Evolutionary conservation across 148 eudicot genomes (phyloP).

Genomic region (Gaultheria prostrata): DNA sequence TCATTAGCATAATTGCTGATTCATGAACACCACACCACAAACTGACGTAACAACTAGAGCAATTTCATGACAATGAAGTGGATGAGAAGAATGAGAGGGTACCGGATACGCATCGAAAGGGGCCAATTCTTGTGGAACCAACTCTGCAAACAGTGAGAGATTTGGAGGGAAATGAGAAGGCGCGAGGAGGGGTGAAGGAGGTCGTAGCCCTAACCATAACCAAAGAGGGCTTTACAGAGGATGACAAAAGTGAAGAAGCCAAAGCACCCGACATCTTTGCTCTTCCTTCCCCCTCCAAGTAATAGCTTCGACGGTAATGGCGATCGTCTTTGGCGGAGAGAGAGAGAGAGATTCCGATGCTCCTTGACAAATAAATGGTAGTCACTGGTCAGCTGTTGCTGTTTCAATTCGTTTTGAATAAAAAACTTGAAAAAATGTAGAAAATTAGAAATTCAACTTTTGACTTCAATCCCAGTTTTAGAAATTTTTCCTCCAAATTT

Average conservation of each 20-base stretch:
- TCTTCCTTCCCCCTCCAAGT: background rate
- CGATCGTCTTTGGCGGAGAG: background rate
- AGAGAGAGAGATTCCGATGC: background rate
- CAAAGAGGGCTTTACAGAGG: background rate
- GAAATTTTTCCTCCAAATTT: too few species aligned
- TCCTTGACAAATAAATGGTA: too few species aligned
- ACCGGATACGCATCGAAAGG: slow-evolving; percentile 14
- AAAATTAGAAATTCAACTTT: too few species aligned
- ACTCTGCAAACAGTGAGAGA: background rate
- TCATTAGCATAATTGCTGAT: background rate
- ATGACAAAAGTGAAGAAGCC: background rate
- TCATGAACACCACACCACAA: background rate
- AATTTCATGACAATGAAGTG: background rate
- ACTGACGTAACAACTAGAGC: background rate
- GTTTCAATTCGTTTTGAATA: too few species aligned
- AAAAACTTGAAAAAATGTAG: too few species aligned
- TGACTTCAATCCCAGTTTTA: too few species aligned
- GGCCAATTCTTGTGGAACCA: slow-evolving; percentile 5
- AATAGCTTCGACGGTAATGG: background rate
- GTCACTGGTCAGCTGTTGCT: too few species aligned
- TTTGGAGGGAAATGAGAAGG: background rate
- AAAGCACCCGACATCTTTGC: background rate
- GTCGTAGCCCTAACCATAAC: background rate
- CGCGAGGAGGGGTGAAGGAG: background rate
- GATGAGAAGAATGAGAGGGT: background rate